Evolutionary conservation across 345 rosid species (phyloP), one percentile per base, ranked within the genome.

Genomic region (Pistacia vera): DNA sequence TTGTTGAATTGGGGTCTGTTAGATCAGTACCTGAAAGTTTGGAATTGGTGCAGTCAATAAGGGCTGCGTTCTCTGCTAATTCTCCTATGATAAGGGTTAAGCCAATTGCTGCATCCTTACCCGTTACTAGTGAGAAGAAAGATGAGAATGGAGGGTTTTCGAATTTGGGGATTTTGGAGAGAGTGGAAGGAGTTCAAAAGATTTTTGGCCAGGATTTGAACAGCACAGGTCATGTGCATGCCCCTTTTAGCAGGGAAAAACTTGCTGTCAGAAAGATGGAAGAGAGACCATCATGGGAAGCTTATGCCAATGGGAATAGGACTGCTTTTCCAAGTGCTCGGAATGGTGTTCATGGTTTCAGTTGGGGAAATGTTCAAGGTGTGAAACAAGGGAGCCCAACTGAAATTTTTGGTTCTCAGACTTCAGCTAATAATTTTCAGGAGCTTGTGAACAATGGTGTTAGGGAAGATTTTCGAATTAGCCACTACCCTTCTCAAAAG

Each of bases 1-100:
- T 96, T 78, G 90, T 96, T 63, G 99, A 96, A 83, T 83, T 96
- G 79, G 99, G 99, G 58, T 96, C 99, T 0, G 97, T 96, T 76
- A 87, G 93, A 84, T 86, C 88, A 63, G 78, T 93, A 18, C 87
- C 90, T 17, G 99, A 93, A 71, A 89, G 87, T 80, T n/a, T 85
- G 25, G 91, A 80, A 41, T 49, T 89, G 81, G 83, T 93, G 80
- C 91, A 84, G 70, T 82, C 83, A 11, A 70, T 92, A 79, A 90
- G 85, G 73, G 71, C 77, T 25, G 75, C 78, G 63, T 96, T 96
- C 80, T 88, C 88, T 3, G 70, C 90, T 16, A 82, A 80, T 67
- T 73, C 73, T 33, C 63, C 93, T 38, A 75, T 74, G 56, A 54
- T 54, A 63, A 75, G 73, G 81, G 78, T 73, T 11, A 89, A 87